Evolutionary conservation across 257 asterid genomes (phyloP).

Genomic region (Orobanche coerulescens): DNA sequence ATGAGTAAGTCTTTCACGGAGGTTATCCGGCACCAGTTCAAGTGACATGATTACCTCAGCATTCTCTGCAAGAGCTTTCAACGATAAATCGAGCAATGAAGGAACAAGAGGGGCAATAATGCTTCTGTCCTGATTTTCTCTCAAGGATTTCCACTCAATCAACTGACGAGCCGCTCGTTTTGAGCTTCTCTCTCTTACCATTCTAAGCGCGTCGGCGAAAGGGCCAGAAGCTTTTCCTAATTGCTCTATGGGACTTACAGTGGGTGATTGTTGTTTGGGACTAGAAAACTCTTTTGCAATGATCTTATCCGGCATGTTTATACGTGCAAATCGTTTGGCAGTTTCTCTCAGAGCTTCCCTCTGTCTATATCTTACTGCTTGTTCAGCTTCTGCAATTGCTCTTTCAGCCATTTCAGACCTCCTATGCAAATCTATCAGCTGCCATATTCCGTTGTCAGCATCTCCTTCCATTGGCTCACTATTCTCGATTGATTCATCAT

Average conservation of each 20-base stretch:
- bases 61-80: slow-evolving; percentile 52
- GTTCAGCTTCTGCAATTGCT: slow-evolving; percentile 11
- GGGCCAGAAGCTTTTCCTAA: slow-evolving; percentile 40
- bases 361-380: neutral
- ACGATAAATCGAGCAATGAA: slow-evolving; percentile 52
- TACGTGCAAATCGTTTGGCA: slow-evolving; percentile 51
- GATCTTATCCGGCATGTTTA: slow-evolving; percentile 10
- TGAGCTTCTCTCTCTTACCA: slow-evolving; percentile 33
- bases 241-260: slow-evolving; percentile 25
- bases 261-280: slow-evolving; percentile 27
- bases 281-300: slow-evolving; percentile 25
- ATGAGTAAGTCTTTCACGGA: slow-evolving; percentile 44
- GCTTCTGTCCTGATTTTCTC: slow-evolving; percentile 17
- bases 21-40: slow-evolving; percentile 44
- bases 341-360: slow-evolving; percentile 13
- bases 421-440: slow-evolving; percentile 5
- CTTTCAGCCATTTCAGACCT: slow-evolving; percentile 2
- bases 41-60: slow-evolving; percentile 60
- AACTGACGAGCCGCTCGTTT: slow-evolving; percentile 24
- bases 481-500: neutral
- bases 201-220: slow-evolving; percentile 50
- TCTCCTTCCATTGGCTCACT: slow-evolving; percentile 17
- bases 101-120: slow-evolving; percentile 29
- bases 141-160: slow-evolving; percentile 46
- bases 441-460: slow-evolving; percentile 18